Base-by-base conservation (phyloP, 1,284 basidiomycete genomes). In the Taiwanofungus camphoratus region DNA sequence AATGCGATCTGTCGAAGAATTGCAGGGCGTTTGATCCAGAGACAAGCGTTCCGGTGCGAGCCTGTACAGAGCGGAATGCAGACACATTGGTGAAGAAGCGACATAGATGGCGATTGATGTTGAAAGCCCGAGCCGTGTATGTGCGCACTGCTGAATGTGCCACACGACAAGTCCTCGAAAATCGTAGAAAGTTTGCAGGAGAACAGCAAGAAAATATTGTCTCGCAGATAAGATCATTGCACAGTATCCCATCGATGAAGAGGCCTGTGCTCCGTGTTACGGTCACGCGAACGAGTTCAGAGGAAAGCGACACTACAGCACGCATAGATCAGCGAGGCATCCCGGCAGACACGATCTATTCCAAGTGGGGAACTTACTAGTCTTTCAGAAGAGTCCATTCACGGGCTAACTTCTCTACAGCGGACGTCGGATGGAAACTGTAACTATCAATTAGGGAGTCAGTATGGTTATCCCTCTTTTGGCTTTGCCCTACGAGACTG, bases 11-110 rank as follows among this genome's bases (percentile, higher is more conserved):
- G 33, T 67, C 66, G 35, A 77, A 61, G 52, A 76, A 73, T 48
- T 76, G 74, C 5, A 77, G 64, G 1, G 68, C 74, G 22, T 54
- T 61, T 0, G 74, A 76, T 13, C 75, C 74, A 1, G 74, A 74
- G 19, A 77, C 63, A 11, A 77, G 48, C 0, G 66, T 64, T 16
- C 66, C 64, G 0, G 71, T 75, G 32, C 51, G 46, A 1, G 63
- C 65, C 53, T 74, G 73, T 3, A 77, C 54, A 23, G 50, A 56
- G n/a, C 74, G 67, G 45, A 76, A 74, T 9, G 57, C 56, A 36
- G 61, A 15, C 18, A 66, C 55, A 22, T 65, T 49, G 36, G 44
- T 27, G 51, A 61, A 60, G 44, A 46, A 60, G 19, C 53, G 52
- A 16, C 48, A 43, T 36, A 61, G 51, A 43, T 48, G 50, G 19